Evolutionary conservation across 768 basidiomycete species (phyloP).

Genomic region (Amanita phalloides): DNA sequence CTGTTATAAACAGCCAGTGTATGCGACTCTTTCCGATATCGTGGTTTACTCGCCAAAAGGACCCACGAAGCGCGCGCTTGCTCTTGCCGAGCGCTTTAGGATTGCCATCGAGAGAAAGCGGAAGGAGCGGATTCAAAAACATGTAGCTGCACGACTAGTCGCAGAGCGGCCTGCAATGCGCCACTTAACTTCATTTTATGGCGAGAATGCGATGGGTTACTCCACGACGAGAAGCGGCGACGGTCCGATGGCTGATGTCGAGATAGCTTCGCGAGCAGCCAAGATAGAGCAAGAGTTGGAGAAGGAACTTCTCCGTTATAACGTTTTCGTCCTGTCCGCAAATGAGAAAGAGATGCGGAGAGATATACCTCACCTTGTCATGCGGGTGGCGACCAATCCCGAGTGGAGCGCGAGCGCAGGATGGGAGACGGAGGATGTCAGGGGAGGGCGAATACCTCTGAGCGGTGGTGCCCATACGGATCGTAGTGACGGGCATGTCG

Average conservation of each 20-base stretch:
- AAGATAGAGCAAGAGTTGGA: conserved; percentile 7
- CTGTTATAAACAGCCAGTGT: conserved; percentile 49
- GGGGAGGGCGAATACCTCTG: neutral
- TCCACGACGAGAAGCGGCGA: neutral
- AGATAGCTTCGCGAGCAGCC: neutral
- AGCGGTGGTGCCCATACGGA: conserved; percentile 26
- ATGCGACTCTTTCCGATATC: conserved; percentile 82
- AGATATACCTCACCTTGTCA: conserved; percentile 41
- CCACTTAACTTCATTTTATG: neutral
- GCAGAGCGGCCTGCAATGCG: neutral
- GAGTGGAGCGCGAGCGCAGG: conserved; percentile 13
- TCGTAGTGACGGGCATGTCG: conserved; percentile 27
- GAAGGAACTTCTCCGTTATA: conserved; percentile 42
- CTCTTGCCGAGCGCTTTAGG: conserved; percentile 56
- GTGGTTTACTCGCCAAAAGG: conserved; percentile 79
- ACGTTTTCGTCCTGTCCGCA: conserved; percentile 69
- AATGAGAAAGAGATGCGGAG: conserved; percentile 31
- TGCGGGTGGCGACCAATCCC: conserved; percentile 29
- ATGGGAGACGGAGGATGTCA: conserved; percentile 6
- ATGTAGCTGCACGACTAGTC: conserved; percentile 11
- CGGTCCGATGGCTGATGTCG: neutral
- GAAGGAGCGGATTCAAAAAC: conserved; percentile 31
- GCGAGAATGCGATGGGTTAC: neutral
- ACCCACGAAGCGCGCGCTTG: conserved; percentile 38
- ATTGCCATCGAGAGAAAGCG: conserved; percentile 51